These are phyloP conservation scores for Lophiostoma macrostomum DNA, from an alignment of 495 filamentous ascomycete genomes.

Conservation along the genomic window DNA sequence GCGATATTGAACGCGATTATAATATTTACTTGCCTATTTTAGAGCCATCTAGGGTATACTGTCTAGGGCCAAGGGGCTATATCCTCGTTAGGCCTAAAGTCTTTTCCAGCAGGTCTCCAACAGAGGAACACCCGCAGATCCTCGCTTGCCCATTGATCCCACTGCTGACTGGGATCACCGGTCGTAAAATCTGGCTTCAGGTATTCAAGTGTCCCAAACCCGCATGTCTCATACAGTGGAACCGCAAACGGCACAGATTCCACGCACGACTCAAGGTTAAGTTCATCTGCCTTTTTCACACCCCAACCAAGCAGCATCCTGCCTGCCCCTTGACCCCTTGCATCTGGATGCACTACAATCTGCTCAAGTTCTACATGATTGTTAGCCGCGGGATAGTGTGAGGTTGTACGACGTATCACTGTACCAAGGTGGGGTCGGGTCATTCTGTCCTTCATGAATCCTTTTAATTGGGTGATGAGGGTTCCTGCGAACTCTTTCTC, in stretches of 20 bases:
- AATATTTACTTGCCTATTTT: too few relatives aligned
- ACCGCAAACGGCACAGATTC: not conserved
- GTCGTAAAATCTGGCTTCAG: not conserved
- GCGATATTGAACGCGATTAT: too few relatives aligned
- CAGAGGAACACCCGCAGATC: not conserved
- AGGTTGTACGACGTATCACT: not conserved
- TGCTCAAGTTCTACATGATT: slow-evolving; percentile 2
- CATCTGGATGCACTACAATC: not conserved
- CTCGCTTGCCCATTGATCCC: slow-evolving; percentile 1
- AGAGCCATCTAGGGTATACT: too few relatives aligned
- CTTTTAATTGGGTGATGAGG: not conserved
- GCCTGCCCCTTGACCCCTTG: not conserved
- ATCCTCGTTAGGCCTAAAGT: too few relatives aligned
- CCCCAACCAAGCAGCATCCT: not conserved
- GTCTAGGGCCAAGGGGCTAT: too few relatives aligned
- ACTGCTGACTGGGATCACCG: not conserved
- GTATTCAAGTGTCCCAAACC: not conserved
- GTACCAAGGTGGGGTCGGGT: not conserved
- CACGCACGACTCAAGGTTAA: not conserved
- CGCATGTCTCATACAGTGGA: not conserved
- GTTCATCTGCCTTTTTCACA: not conserved
- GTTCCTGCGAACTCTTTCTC: slow-evolving; percentile 3
- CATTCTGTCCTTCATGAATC: not conserved
- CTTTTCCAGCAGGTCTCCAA: not conserved
- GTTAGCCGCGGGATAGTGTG: not conserved